phyloP scores from a whole-genome alignment of 805 yeast species.

The Vanderwaltozyma polyspora region DNA sequence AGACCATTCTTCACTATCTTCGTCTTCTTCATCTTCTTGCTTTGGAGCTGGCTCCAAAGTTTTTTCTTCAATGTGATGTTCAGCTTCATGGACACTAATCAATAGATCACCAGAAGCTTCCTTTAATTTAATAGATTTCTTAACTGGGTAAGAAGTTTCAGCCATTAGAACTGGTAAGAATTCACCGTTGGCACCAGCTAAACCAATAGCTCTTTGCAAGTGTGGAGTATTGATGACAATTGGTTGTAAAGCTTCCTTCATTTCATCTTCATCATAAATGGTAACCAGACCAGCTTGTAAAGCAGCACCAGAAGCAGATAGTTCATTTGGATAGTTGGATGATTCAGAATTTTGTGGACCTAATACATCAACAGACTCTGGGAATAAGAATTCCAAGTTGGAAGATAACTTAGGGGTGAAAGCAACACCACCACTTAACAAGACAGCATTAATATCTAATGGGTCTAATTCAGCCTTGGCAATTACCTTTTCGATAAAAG shows the following conservation, averaged over 20 bases:
- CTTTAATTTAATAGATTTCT: conserved; percentile 56
- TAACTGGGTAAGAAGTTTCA: conserved; percentile 86
- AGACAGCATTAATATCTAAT: conserved; percentile 80
- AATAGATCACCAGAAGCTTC: conserved; percentile 51
- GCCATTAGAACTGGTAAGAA: conserved; percentile 65
- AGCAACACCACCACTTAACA: conserved; percentile 89
- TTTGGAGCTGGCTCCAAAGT: conserved; percentile 54
- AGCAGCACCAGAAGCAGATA: conserved; percentile 90
- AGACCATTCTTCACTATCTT: conserved; percentile 38
- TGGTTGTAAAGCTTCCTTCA: conserved; percentile 65
- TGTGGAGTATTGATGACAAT: conserved; percentile 84
- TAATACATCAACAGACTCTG: conserved; percentile 53
- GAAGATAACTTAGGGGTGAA: conserved; percentile 84
- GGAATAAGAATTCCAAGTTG: conserved; percentile 64
- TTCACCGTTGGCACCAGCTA: conserved; percentile 59
- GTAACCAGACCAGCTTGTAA: conserved; percentile 80
- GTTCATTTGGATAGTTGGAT: conserved; percentile 79
- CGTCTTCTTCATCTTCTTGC: conserved; percentile 34
- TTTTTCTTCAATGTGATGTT: conserved; percentile 71
- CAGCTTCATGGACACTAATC: conserved; percentile 74
- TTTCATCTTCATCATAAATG: conserved; percentile 77
- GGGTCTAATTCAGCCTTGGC: conserved; percentile 75
- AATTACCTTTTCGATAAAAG: conserved; percentile 64
- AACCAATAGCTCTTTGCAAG: conserved; percentile 71
- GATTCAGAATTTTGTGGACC: conserved; percentile 72